phyloP scores from a whole-genome alignment of 768 basidiomycete species.

The Nidula microcarpa region DNA sequence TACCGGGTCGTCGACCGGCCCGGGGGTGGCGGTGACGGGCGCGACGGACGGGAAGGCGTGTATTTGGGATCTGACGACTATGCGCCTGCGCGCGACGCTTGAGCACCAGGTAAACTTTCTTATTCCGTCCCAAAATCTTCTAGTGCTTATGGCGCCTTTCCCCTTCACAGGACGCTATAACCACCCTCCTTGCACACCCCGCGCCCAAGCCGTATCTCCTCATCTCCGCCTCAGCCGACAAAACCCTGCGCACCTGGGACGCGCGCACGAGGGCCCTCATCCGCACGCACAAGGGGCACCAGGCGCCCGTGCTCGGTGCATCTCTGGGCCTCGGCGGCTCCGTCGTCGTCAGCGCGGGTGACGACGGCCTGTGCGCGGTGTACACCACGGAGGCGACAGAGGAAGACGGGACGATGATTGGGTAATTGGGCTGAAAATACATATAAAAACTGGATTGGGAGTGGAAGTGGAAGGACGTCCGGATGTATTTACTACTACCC shows the following conservation, averaged over 20 bases:
- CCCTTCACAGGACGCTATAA: constrained; percentile 93
- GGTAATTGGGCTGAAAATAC: background rate
- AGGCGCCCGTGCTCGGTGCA: constrained; percentile 70
- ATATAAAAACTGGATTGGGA: background rate
- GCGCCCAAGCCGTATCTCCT: constrained; percentile 73
- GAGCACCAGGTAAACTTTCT: constrained; percentile 66
- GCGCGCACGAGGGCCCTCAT: constrained; percentile 77
- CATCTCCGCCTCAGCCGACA: constrained; percentile 86
- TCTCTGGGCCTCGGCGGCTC: constrained; percentile 68
- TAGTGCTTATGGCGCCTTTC: no score
- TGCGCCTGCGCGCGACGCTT: constrained; percentile 77
- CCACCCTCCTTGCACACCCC: constrained; percentile 72
- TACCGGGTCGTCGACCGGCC: constrained; percentile 43
- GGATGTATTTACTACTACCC: background rate
- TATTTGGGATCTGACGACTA: constrained; percentile 91
- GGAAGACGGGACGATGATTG: constrained; percentile 13
- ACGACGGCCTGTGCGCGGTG: constrained; percentile 85
- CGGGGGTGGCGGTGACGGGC: constrained; percentile 75
- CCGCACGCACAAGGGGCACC: constrained; percentile 81
- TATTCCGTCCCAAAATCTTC: background rate
- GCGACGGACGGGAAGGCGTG: constrained; percentile 93
- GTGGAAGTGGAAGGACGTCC: background rate
- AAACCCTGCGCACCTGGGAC: constrained; percentile 89
- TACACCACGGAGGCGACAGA: constrained; percentile 63
- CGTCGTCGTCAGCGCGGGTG: constrained; percentile 83